Conservation (phyloP, 805 yeast species). For the Henningerozyma blattae region DNA sequence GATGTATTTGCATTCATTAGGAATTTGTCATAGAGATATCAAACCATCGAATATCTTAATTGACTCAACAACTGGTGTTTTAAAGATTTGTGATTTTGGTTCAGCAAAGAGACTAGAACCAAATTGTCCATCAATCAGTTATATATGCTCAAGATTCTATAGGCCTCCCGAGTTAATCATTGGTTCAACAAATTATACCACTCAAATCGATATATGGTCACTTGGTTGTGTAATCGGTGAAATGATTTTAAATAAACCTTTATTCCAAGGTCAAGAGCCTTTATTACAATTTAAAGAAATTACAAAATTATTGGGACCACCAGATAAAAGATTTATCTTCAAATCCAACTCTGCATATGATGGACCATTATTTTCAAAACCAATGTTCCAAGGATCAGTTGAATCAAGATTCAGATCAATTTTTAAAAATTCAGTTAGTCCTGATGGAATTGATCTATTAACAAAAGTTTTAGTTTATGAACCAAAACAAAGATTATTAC, state of each 20-base stretch:
- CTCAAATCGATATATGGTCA: conserved; percentile 95
- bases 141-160: conserved; percentile 80
- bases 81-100: conserved; percentile 78
- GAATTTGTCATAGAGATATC: conserved; percentile 58
- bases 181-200: conserved; percentile 76
- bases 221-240: conserved; percentile 94
- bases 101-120: conserved; percentile 69
- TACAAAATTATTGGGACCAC: conserved; percentile 82
- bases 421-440: conserved; percentile 57
- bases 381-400: conserved; percentile 42
- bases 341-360: conserved; percentile 62
- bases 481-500: conserved; percentile 70
- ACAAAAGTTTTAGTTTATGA: conserved; percentile 76
- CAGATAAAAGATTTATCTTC: conserved; percentile 56
- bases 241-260: conserved; percentile 80
- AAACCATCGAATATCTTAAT: conserved; percentile 67
- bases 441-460: conserved; percentile 75
- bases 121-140: conserved; percentile 76
- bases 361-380: conserved; percentile 60
- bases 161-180: conserved; percentile 85
- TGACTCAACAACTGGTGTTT: conserved; percentile 50
- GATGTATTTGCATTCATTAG: conserved; percentile 55
- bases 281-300: conserved; percentile 80
- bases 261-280: conserved; percentile 88
- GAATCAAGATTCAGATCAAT: conserved; percentile 48